These are phyloP conservation scores for Calonectria fujianensis DNA, from an alignment of 2,329 filamentous ascomycete species.

Conservation along the genomic window DNA sequence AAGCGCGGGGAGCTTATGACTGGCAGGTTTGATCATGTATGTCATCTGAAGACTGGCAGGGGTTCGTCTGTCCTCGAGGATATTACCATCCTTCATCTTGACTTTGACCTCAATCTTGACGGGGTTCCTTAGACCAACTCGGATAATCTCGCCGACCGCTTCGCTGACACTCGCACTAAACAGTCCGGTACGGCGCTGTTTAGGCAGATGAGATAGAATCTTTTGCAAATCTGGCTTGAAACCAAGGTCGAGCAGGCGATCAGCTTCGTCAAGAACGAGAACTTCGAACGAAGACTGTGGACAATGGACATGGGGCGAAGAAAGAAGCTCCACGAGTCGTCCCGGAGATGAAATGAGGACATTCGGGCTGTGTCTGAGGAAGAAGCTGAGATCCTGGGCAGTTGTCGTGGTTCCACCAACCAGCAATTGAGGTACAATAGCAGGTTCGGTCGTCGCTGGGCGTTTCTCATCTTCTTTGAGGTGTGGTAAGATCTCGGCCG, in stretches of 20 bases:
- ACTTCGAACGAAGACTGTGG: slow-evolving; percentile 93
- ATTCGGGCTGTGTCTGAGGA: slow-evolving; percentile 90
- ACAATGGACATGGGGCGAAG: slow-evolving; percentile 90
- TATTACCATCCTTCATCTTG: slow-evolving; percentile 80
- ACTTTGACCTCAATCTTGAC: slow-evolving; percentile 97
- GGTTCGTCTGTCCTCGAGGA: slow-evolving; percentile 87
- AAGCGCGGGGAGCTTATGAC: slow-evolving; percentile 86
- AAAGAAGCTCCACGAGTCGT: slow-evolving; percentile 89
- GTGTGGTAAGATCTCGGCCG: slow-evolving; percentile 78
- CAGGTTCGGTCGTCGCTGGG: slow-evolving; percentile 65
- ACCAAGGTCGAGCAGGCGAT: slow-evolving; percentile 92
- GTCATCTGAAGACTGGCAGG: slow-evolving; percentile 95
- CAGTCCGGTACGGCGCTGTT: slow-evolving; percentile 93
- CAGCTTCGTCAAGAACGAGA: slow-evolving; percentile 95
- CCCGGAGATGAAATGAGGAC: slow-evolving; percentile 94
- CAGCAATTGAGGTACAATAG: slow-evolving; percentile 89
- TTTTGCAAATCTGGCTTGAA: slow-evolving; percentile 94
- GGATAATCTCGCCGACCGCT: slow-evolving; percentile 93
- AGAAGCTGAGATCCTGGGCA: slow-evolving; percentile 89
- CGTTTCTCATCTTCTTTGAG: slow-evolving; percentile 75
- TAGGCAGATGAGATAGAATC: slow-evolving; percentile 89
- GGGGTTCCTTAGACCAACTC: slow-evolving; percentile 93
- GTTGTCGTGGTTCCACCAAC: slow-evolving; percentile 87
- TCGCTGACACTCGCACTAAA: slow-evolving; percentile 98
- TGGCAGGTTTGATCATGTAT: slow-evolving; percentile 84